These are phyloP conservation scores for Boletus rubescentipes DNA, from an alignment of 768 basidiomycete genomes.

Conservation along the genomic window DNA sequence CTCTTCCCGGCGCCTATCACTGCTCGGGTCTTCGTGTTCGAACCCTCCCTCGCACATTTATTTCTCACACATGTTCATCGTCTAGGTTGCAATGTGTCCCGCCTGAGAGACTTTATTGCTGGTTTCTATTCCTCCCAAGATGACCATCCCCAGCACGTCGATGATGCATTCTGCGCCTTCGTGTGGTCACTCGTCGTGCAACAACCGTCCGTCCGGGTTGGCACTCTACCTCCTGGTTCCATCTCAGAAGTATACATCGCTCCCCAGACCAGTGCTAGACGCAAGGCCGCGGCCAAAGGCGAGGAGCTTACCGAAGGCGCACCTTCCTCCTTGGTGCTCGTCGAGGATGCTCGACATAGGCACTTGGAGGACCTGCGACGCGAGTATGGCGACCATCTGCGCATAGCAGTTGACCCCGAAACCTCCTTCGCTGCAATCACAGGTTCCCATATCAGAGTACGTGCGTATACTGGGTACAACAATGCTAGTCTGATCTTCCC, in stretches of 20 bases:
- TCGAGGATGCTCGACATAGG: constrained; percentile 54
- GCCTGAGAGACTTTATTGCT: constrained; percentile 65
- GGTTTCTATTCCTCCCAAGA: constrained; percentile 56
- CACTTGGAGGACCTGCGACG: constrained; percentile 55
- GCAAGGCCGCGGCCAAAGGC: constrained; percentile 61
- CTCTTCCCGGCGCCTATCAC: neutral
- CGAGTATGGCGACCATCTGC: constrained; percentile 59
- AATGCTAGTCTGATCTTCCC: constrained; percentile 8
- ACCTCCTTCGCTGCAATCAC: constrained; percentile 78
- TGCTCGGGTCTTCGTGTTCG: constrained; percentile 38
- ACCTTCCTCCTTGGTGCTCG: constrained; percentile 48
- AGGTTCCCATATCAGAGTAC: constrained; percentile 79
- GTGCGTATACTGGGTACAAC: constrained; percentile 23
- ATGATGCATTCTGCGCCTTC: constrained; percentile 75
- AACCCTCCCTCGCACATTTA: constrained; percentile 37
- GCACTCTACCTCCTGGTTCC: constrained; percentile 57
- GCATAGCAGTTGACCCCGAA: constrained; percentile 75
- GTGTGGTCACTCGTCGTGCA: constrained; percentile 79
- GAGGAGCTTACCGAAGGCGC: constrained; percentile 44
- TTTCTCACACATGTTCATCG: constrained; percentile 19
- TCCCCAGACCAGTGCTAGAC: constrained; percentile 65
- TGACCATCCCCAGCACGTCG: constrained; percentile 53
- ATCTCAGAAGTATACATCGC: constrained; percentile 75
- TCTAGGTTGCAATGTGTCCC: constrained; percentile 72
- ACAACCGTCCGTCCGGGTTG: constrained; percentile 75